phyloP scores from a whole-genome alignment of 2,329 filamentous ascomycete species.

The Aspergillus versicolor region DNA sequence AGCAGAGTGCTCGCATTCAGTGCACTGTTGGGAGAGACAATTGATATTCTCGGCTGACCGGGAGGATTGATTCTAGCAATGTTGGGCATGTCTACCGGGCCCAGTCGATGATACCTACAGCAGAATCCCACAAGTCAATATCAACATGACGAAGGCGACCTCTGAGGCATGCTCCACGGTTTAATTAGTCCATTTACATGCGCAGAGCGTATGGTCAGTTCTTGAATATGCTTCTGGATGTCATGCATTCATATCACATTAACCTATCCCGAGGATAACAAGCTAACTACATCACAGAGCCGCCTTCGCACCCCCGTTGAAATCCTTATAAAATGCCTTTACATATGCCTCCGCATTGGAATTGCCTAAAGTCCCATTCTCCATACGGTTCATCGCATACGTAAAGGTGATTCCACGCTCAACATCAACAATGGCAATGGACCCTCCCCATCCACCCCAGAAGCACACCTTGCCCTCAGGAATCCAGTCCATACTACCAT shows the following conservation, averaged over 20 bases:
- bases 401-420: constrained; percentile 44
- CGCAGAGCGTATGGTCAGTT: no score
- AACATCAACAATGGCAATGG: constrained; percentile 45
- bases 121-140: no score
- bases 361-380: constrained; percentile 29
- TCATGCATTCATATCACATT: background rate
- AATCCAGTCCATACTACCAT: constrained; percentile 23
- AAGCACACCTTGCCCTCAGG: constrained; percentile 37
- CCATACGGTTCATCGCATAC: constrained; percentile 51
- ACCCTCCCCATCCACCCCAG: constrained; percentile 51
- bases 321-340: constrained; percentile 30
- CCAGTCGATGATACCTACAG: no score
- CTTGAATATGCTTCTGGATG: no score
- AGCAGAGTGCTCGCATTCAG: no score
- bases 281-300: background rate
- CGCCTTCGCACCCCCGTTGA: background rate
- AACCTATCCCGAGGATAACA: background rate
- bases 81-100: no score
- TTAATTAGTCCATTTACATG: no score
- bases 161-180: no score
- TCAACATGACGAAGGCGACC: no score
- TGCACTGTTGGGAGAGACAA: no score
- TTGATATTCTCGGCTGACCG: no score
- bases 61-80: no score
- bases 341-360: constrained; percentile 29